Evolutionary conservation across 331 rosid species (phyloP), one percentile per base, ranked within the genome.

Genomic region (Pyrus hybrid): DNA sequence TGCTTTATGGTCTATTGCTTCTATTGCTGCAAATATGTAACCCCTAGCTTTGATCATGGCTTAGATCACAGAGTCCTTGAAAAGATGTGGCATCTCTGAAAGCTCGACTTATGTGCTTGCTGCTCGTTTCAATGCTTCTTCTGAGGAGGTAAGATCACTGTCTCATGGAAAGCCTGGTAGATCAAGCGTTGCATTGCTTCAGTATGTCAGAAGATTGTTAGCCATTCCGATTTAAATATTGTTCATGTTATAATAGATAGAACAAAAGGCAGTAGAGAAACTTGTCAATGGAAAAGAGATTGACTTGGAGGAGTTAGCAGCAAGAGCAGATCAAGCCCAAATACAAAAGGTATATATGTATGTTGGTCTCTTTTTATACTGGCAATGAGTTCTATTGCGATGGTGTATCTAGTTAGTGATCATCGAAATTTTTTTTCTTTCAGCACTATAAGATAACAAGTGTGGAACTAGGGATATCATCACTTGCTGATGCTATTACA

Each of bases 51-150:
- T 73, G 47, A 67, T 86, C 60, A 32, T 72, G n/a, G 56, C 70
- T 51, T 79, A 94, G 98, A 94, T 94, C 77, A 81, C 97, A 68
- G 98, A 94, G 78, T 94, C 97, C 17, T 86, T 94, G 64, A 90
- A 88, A 81, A 86, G 97, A 88, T 91, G 93, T 56, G 97, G 98
- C 74, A 88, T 94, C 64, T 88, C 95, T 22, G 92, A 84, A 32
- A 82, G 72, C 82, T 83, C 98, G 16, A 83, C 92, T n/a, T 90
- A 91, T 74, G 73, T 88, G 79, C 93, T 94, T 69, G 96, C 88
- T 3, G 92, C 97, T 77, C 85, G 89, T 68, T 94, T 94, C 81
- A 88, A 84, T 82, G 87, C 93, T 71, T 85, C 91, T 47, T 80
- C 82, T 12, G 91, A 88, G 26, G 96, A 86, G 91, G 96, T 91